These are phyloP conservation scores for Pterocarpus macrocarpus DNA, from an alignment of 306 rosid genomes.

Conservation along the genomic window DNA sequence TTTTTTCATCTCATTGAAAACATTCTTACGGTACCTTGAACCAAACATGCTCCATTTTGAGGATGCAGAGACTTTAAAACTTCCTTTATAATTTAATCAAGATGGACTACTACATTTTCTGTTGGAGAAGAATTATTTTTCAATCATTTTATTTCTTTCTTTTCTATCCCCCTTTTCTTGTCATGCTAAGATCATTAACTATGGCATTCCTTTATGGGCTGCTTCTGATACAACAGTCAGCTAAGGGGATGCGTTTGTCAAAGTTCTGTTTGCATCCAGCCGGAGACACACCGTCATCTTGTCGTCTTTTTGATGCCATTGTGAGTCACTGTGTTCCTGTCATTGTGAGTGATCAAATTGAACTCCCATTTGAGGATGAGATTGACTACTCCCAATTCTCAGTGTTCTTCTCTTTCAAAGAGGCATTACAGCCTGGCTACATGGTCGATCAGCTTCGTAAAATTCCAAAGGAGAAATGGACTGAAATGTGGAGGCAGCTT, in stretches of 20 bases:
- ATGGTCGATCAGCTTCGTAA: conserved; percentile 77
- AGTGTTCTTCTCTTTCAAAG: conserved; percentile 86
- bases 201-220: conserved; percentile 37
- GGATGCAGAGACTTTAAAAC: conserved; percentile 36
- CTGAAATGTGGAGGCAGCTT: conserved; percentile 86
- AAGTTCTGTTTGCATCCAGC: conserved; percentile 98
- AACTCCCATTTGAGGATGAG: conserved; percentile 97
- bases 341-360: conserved; percentile 94
- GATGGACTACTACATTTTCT: conserved; percentile 17
- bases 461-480: conserved; percentile 84
- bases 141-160: background rate
- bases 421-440: conserved; percentile 84
- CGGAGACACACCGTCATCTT: conserved; percentile 98
- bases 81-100: conserved; percentile 19
- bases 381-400: conserved; percentile 87
- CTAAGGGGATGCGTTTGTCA: conserved; percentile 87
- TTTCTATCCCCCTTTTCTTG: conserved; percentile 20
- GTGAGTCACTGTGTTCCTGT: conserved; percentile 98
- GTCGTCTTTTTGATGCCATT: conserved; percentile 97
- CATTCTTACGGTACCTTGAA: conserved; percentile 16
- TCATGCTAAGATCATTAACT: conserved; percentile 44
- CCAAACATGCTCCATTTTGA: conserved; percentile 31
- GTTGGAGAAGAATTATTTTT: conserved; percentile 3
- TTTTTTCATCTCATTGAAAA: conserved; percentile 4
- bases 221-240: conserved; percentile 67